Evolutionary conservation across 1,284 basidiomycete genomes (phyloP).

Genomic region (Coriolopsis trogii): DNA sequence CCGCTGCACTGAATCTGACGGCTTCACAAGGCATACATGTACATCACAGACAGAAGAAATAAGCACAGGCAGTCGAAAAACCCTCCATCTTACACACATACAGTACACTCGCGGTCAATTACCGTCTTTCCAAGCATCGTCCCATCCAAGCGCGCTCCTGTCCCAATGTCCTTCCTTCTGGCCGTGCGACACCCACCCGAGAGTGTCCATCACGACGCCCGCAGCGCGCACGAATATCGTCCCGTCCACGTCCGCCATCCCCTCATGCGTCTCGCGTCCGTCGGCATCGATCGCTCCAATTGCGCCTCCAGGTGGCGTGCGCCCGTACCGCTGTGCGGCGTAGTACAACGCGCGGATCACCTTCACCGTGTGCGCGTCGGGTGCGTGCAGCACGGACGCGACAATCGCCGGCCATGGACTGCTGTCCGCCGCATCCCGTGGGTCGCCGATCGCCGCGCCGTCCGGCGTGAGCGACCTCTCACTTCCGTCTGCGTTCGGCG

Average conservation of each 20-base stretch:
- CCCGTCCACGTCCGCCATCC: conserved; percentile 55
- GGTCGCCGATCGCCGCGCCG: conserved; percentile 40
- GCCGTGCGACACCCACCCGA: conserved; percentile 63
- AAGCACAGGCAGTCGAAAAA: no score
- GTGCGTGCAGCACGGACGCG: conserved; percentile 53
- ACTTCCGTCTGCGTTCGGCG: conserved; percentile 12
- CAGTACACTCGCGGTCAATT: no score
- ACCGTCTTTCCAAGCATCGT: conserved; percentile 59
- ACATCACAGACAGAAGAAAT: no score
- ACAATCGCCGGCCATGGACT: conserved; percentile 66
- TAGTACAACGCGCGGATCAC: conserved; percentile 57
- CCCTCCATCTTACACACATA: no score
- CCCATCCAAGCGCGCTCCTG: conserved; percentile 65
- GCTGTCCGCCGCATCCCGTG: conserved; percentile 38
- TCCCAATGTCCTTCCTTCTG: conserved; percentile 58
- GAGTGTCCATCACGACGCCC: conserved; percentile 58
- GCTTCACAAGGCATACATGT: no score
- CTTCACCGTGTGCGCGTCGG: conserved; percentile 67
- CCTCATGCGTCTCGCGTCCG: conserved; percentile 45
- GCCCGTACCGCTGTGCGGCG: conserved; percentile 53
- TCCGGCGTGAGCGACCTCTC: conserved; percentile 16
- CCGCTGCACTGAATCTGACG: no score
- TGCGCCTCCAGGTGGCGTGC: conserved; percentile 43
- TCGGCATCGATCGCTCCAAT: conserved; percentile 46
- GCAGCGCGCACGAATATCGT: conserved; percentile 66